Evolutionary conservation across 2,329 filamentous ascomycete species (phyloP), one percentile per base, ranked within the genome.

Genomic region (Metarhizium anisopliae): DNA sequence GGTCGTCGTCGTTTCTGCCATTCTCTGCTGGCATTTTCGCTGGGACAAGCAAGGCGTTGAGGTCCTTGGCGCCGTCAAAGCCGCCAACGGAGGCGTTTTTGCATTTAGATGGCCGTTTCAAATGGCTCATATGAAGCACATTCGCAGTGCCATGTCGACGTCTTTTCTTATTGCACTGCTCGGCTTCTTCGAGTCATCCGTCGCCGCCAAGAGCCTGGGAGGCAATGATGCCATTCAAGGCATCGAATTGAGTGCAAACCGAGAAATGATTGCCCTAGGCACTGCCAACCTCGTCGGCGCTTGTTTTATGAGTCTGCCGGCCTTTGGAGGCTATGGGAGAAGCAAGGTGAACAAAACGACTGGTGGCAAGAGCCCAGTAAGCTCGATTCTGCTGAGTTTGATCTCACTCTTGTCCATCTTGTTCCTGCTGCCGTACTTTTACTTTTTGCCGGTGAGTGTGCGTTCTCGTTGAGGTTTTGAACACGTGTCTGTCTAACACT

Each of bases 101-200:
- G 78, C 83, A 2, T 91, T 96, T 62, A 84, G 88, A 59, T 96
- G 92, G 80, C 93, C 94, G 0, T 94, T 96, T 65, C 83, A 85
- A 60, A 73, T 82, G 2, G 78, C 82, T 5, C 83, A 95, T 62
- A 85, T 97, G 77, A 80, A 83, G 29, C 87, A 96, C 67, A 89
- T 95, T 54, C 86, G 88, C 25, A 87, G 90, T 59, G 88, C 90
- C 42, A 87, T 97, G 80, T 86, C 89, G 53, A 97, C 94, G 0
- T 88, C 90, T 0, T 96, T 99, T 66, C 78, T 97, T 54, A 96
- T 99, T 60, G 90, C 92, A 0, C 78, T 99, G 29, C 84, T 99
- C 0, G 94, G 94, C n/a, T 99, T 99, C 72, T 99, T 99, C 64
- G 94, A 99, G 71, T 96, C 90, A 2, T 96, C 91, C 0, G 91